Evolutionary conservation across 768 basidiomycete genomes (phyloP), one percentile per base, ranked within the genome.

Genomic region (Russula sp.): DNA sequence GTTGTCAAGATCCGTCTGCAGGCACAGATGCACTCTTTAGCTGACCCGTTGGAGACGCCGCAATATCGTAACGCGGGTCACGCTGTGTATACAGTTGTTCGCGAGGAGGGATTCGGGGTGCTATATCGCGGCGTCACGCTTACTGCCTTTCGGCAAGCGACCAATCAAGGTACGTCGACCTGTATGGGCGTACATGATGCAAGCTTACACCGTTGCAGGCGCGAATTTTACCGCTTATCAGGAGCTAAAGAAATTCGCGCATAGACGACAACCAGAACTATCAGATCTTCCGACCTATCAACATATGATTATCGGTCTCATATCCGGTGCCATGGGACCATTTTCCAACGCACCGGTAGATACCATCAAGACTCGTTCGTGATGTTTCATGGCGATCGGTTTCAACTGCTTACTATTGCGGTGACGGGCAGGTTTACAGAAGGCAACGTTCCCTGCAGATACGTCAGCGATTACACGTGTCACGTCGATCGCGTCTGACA

Each of bases 151-250:
- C 79, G 97, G 53, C 97, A 99, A 78, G 95, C 97, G 16, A 99
- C 96, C 11, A 99, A 99, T 72, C 97, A 98, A 76, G 96, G 94
- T 89, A 57, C 4, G 69, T 61, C 52, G 47, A 61, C 44, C 27
- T 45, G 48, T 57, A 14, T 55, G 13, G n/a, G 9, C 31, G 14
- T 31, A 37, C 16, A 8, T 51, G 34, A 44, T 55, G 31, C 18
- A 6, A 40, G 37, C 61, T 63, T 20, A 61, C 37, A 22, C 18
- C 27, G 18, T 32, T 6, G 54, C 68, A 86, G 94, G 94, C 69
- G 95, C 91, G 27, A 99, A 99, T 75, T 99, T 99, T 70, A 98
- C 97, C 4, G 94, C 89, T 48, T 99, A 98, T 77, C 95, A 97
- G 72, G 93, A 98, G 73, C 78, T 98, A 69, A 99, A 98, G 80